Evolutionary conservation across 495 filamentous ascomycete genomes (phyloP).

Genomic region (Podospora pseudocomata): DNA sequence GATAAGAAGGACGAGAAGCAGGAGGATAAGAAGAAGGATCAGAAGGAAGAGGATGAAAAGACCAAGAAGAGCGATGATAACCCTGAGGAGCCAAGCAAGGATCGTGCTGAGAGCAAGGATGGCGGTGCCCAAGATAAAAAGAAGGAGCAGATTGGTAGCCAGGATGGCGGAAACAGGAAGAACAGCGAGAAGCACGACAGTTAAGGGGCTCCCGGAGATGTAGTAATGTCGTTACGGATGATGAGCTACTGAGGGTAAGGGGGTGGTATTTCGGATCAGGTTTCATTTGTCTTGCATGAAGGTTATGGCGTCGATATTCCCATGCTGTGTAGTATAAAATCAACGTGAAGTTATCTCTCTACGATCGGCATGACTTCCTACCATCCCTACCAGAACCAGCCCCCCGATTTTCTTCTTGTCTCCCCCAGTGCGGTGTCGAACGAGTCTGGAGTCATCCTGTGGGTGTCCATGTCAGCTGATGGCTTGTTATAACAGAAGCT

Average conservation of each 20-base stretch:
- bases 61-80: conserved; percentile 6
- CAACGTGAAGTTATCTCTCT: not conserved
- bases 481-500: too few relatives aligned
- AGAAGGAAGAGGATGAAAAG: conserved; percentile 11
- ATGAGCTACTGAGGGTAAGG: not conserved
- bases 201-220: not conserved
- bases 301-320: not conserved
- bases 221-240: not conserved
- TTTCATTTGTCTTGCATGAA: not conserved
- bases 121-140: conserved; percentile 2
- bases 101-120: not conserved
- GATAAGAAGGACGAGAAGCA: conserved; percentile 3
- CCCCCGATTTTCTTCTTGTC: too few relatives aligned
- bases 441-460: too few relatives aligned
- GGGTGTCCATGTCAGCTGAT: too few relatives aligned
- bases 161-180: conserved; percentile 3
- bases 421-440: too few relatives aligned
- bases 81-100: not conserved
- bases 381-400: too few relatives aligned
- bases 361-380: too few relatives aligned
- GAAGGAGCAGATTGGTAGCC: not conserved
- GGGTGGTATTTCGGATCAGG: not conserved
- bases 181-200: not conserved
- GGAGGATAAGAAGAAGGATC: conserved; percentile 5
- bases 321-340: not conserved